These are phyloP conservation scores for Bocquillonia castaneifolia DNA, from an alignment of 441 rosid species.

Conservation along the genomic window DNA sequence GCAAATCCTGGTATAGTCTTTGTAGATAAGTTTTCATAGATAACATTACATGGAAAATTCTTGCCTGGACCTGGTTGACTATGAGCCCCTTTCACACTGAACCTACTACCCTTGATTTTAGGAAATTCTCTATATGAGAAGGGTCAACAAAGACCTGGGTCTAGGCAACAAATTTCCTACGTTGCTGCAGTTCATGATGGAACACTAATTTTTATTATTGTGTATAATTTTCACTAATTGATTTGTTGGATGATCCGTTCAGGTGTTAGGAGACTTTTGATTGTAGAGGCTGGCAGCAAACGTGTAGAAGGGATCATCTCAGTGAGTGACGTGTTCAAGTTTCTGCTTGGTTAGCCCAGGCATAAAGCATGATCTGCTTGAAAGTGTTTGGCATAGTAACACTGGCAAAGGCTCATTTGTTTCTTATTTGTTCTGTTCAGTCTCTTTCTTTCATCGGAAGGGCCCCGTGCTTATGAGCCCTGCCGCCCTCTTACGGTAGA, in stretches of 20 bases:
- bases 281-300: conserved; percentile 97
- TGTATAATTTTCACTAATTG: neutral
- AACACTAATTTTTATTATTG: neutral
- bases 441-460: conserved; percentile 25
- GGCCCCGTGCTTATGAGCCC: conserved; percentile 23
- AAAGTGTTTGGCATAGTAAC: conserved; percentile 14
- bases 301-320: conserved; percentile 94
- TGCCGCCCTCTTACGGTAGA: conserved; percentile 32
- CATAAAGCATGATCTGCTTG: conserved; percentile 6
- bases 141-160: too few relatives aligned
- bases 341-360: conserved; percentile 52
- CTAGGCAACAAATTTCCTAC: too few relatives aligned
- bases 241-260: conserved; percentile 17
- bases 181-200: neutral
- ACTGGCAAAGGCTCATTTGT: conserved; percentile 18
- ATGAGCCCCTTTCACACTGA: too few relatives aligned
- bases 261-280: conserved; percentile 86
- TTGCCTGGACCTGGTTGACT: too few relatives aligned
- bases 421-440: conserved; percentile 22
- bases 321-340: conserved; percentile 74
- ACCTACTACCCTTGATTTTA: too few relatives aligned
- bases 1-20: conserved; percentile 64
- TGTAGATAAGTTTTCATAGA: neutral
- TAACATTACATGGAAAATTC: too few relatives aligned
- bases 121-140: too few relatives aligned